phyloP scores from a whole-genome alignment of 225 moss, liverwort and hornwort genomes.

The Polytrichum formosum region DNA sequence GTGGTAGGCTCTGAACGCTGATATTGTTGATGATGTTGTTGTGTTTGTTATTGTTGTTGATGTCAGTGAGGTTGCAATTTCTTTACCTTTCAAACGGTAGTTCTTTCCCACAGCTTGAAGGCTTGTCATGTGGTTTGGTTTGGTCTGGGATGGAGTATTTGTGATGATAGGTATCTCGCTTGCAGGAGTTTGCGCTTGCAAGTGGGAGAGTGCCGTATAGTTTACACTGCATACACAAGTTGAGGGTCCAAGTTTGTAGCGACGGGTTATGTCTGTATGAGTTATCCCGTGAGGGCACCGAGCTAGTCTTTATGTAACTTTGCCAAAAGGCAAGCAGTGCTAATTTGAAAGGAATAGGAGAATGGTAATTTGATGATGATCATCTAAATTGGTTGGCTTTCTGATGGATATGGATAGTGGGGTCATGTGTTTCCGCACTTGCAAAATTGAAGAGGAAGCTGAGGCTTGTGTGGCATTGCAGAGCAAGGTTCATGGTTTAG shows the following conservation, averaged over 20 bases:
- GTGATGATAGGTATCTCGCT: neutral
- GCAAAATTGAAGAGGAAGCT: neutral
- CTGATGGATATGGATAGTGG: neutral
- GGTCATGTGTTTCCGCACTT: neutral
- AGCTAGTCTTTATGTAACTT: neutral
- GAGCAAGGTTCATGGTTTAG: slow-evolving; percentile 45
- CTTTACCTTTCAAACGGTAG: too few relatives aligned
- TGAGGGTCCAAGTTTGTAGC: too few relatives aligned
- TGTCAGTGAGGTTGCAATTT: too few relatives aligned
- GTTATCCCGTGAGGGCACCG: neutral
- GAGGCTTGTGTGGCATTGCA: slow-evolving; percentile 21
- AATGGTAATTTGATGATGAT: neutral
- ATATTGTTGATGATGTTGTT: neutral
- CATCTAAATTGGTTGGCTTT: neutral
- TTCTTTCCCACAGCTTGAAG: too few relatives aligned
- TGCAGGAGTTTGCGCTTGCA: neutral
- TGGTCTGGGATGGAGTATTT: neutral
- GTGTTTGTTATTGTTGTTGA: neutral
- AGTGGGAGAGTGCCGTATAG: neutral
- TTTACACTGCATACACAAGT: neutral
- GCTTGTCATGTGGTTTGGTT: neutral
- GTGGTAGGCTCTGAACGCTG: neutral
- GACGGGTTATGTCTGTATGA: too few relatives aligned
- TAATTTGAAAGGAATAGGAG: neutral
- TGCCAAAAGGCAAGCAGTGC: neutral